Evolutionary conservation across 2,329 filamentous ascomycete genomes (phyloP).

Genomic region (Phaeosphaeria sp.): DNA sequence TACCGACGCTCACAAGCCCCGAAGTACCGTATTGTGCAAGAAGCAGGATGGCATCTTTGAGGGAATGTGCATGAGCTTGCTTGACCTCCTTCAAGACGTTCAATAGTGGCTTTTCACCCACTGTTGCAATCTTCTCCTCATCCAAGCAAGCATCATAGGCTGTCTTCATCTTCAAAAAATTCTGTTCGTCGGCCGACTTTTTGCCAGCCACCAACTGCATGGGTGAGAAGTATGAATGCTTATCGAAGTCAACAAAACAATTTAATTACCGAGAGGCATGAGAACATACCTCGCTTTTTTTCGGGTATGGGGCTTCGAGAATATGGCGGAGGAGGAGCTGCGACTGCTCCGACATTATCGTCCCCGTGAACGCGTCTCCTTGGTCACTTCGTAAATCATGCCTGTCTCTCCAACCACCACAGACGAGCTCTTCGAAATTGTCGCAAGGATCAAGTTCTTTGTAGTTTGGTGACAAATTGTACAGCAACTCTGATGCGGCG

Average conservation of each 20-base stretch:
- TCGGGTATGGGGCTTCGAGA: conserved; percentile 63
- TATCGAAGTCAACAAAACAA: background rate
- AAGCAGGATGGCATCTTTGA: conserved; percentile 57
- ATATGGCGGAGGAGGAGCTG: conserved; percentile 67
- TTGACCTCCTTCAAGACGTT: conserved; percentile 61
- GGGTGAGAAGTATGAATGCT: conserved; percentile 60
- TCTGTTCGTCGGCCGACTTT: conserved; percentile 62
- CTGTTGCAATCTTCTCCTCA: conserved; percentile 61
- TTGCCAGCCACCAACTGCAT: conserved; percentile 35
- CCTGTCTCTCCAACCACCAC: conserved; percentile 68
- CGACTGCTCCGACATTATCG: conserved; percentile 66
- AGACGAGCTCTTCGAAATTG: conserved; percentile 72
- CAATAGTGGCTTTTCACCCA: conserved; percentile 63
- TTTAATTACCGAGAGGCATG: background rate
- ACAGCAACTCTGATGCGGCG: conserved; percentile 67
- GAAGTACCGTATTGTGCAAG: conserved; percentile 56
- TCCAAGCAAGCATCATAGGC: conserved; percentile 72
- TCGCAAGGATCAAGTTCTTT: conserved; percentile 69
- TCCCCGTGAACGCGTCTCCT: conserved; percentile 65
- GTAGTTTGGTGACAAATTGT: conserved; percentile 68
- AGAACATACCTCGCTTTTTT: conserved; percentile 26
- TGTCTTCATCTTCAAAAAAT: conserved; percentile 70
- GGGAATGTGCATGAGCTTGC: conserved; percentile 22
- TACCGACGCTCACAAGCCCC: conserved; percentile 30
- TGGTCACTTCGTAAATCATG: conserved; percentile 72